Conservation (phyloP, 345 rosid species). For the Triadica sebifera region DNA sequence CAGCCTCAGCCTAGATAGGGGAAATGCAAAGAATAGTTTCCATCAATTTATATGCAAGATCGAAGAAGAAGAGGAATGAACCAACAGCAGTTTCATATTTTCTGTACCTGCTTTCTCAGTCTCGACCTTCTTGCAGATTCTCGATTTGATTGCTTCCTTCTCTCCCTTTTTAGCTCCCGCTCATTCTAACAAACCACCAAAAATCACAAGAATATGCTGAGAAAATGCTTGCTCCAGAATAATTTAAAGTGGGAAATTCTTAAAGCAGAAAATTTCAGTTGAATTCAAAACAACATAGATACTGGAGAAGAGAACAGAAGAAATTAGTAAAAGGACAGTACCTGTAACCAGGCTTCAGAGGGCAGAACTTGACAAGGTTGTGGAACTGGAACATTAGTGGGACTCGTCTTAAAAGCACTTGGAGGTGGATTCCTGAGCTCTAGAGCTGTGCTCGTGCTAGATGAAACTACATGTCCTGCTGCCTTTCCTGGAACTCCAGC, state of each 20-base stretch:
- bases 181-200: slow-evolving; percentile 50
- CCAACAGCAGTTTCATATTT: not conserved
- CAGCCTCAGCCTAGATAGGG: slow-evolving; percentile 69
- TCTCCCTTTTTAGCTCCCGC: slow-evolving; percentile 81
- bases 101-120: slow-evolving; percentile 82
- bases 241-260: not conserved
- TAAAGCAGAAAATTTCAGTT: not conserved
- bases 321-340: slow-evolving; percentile 20
- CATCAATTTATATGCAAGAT: not conserved
- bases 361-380: slow-evolving; percentile 60
- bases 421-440: slow-evolving; percentile 44
- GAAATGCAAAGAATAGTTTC: not conserved
- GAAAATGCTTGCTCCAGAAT: not conserved
- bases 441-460: slow-evolving; percentile 44
- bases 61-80: not conserved
- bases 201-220: slow-evolving; percentile 3
- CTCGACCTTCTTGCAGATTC: slow-evolving; percentile 98
- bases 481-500: slow-evolving; percentile 37
- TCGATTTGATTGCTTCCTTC: slow-evolving; percentile 91
- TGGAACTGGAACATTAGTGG: slow-evolving; percentile 40
- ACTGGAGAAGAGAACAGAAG: not conserved
- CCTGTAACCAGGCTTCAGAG: slow-evolving; percentile 78
- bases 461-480: slow-evolving; percentile 27
- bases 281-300: not conserved
- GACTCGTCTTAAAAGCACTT: slow-evolving; percentile 41